Conservation (phyloP, 2,329 filamentous ascomycete genomes). For the Phoma sp. region DNA sequence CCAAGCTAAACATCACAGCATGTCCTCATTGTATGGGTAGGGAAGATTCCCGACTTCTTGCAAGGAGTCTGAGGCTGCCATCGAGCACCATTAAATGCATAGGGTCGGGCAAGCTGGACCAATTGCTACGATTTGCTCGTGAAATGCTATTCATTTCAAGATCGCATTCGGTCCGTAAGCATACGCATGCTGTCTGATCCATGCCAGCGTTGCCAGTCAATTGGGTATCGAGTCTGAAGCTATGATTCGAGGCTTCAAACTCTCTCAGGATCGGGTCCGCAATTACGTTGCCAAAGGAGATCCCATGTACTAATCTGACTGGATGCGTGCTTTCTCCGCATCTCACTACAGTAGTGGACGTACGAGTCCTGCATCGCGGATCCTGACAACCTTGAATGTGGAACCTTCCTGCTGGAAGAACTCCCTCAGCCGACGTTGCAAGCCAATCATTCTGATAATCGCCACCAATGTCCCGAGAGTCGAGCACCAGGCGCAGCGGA, state of each 20-base stretch:
- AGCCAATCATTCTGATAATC: conserved; percentile 32
- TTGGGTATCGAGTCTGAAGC: conserved; percentile 6
- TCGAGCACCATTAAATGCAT: not conserved
- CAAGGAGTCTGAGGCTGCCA: not conserved
- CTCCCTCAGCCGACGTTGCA: conserved; percentile 17
- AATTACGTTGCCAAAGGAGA: conserved; percentile 24
- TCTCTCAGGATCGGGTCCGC: conserved; percentile 33
- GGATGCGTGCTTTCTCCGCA: conserved; percentile 33
- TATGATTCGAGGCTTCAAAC: conserved; percentile 2
- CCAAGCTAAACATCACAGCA: conserved; percentile 14
- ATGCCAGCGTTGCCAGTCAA: conserved; percentile 7
- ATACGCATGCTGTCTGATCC: not conserved
- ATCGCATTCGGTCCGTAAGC: not conserved
- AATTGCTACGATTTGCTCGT: not conserved
- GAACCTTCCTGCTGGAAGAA: conserved; percentile 27
- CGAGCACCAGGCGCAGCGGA: conserved; percentile 29
- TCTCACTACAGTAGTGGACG: conserved; percentile 18
- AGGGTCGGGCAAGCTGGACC: not conserved
- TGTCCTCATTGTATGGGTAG: not conserved
- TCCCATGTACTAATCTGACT: conserved; percentile 22
- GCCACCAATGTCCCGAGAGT: conserved; percentile 12
- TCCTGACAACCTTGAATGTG: conserved; percentile 27
- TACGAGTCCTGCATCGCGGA: conserved; percentile 27
- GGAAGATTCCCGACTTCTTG: no score
- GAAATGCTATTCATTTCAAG: not conserved